Percentiles rank a stretch among this genome's conserved stretches.
These are phyloP conservation scores for Melampsora americana DNA, from an alignment of 1,284 basidiomycete species.

Conservation along the genomic window DNA sequence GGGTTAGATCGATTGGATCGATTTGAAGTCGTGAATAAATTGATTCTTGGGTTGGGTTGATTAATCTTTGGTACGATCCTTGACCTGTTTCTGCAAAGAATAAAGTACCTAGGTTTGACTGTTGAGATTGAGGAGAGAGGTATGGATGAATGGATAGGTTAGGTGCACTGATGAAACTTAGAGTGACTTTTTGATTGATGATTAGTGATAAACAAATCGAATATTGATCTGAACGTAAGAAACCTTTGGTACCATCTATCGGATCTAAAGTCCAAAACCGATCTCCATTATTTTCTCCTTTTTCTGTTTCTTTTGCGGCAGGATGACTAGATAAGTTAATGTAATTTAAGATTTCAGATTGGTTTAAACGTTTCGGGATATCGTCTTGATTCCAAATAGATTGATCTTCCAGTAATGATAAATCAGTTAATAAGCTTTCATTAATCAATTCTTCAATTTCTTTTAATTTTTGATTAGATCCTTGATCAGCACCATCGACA, in stretches of 20 bases:
- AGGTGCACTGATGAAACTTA: slow-evolving; percentile 92
- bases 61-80: slow-evolving; percentile 69
- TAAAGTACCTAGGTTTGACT: slow-evolving; percentile 72
- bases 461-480: slow-evolving; percentile 10
- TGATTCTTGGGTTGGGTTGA: background rate
- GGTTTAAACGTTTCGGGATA: background rate
- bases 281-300: slow-evolving; percentile 50
- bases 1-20: background rate
- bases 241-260: slow-evolving; percentile 90
- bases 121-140: slow-evolving; percentile 61
- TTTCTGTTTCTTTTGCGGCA: background rate
- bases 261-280: slow-evolving; percentile 86
- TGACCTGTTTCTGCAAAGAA: slow-evolving; percentile 79
- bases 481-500: too few relatives aligned
- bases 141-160: slow-evolving; percentile 63
- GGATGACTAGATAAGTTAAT: slow-evolving; percentile 23
- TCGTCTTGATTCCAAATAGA: slow-evolving; percentile 5
- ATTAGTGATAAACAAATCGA: slow-evolving; percentile 92
- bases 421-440: slow-evolving; percentile 11
- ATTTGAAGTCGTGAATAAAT: slow-evolving; percentile 46
- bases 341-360: slow-evolving; percentile 10
- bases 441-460: slow-evolving; percentile 26
- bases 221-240: slow-evolving; percentile 93
- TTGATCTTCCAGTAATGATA: slow-evolving; percentile 18
- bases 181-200: slow-evolving; percentile 73